A percentile compares a stretch with the other conserved stretches of the same genome.
Conservation (phyloP, 805 yeast species). For the Ogataea nonfermentans region DNA sequence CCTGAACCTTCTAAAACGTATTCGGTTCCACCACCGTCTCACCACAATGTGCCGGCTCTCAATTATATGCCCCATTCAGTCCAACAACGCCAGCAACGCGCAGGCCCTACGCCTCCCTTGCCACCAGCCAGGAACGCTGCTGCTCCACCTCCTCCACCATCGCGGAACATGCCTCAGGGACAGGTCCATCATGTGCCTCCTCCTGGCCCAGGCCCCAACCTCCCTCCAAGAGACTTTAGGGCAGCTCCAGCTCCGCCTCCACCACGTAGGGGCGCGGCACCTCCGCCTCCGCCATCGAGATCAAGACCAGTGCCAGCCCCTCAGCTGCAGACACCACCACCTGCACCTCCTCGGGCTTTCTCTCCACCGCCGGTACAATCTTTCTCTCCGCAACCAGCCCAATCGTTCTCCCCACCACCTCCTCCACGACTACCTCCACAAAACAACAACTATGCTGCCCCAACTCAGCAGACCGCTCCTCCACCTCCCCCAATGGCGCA, state of each 20-base stretch:
- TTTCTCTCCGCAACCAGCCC: conserved; percentile 3
- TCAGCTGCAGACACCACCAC: conserved; percentile 15
- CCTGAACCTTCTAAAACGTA: conserved; percentile 1
- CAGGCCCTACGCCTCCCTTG: conserved; percentile 25
- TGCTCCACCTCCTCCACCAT: conserved; percentile 30
- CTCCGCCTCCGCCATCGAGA: conserved; percentile 47
- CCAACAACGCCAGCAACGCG: conserved; percentile 15
- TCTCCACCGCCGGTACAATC: conserved; percentile 11
- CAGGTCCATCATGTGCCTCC: conserved; percentile 36
- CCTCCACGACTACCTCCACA: conserved; percentile 4
- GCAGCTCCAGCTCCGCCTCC: conserved; percentile 36
- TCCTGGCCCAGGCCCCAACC: conserved; percentile 23
- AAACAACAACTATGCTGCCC: background rate
- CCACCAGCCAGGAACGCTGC: conserved; percentile 22
- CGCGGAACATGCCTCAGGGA: conserved; percentile 25
- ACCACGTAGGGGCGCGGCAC: conserved; percentile 37
- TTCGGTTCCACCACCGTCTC: conserved; percentile 23
- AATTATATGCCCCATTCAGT: conserved; percentile 16
- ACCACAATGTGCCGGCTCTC: conserved; percentile 24
- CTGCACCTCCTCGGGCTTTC: conserved; percentile 31
- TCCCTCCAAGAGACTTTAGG: conserved; percentile 24
- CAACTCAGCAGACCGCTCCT: conserved; percentile 6
- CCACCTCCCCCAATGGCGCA: conserved; percentile 26
- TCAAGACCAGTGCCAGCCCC: conserved; percentile 15
- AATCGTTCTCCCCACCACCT: conserved; percentile 29